Conservation (phyloP, 2,329 filamentous ascomycete species). For the Penicillium freii region DNA sequence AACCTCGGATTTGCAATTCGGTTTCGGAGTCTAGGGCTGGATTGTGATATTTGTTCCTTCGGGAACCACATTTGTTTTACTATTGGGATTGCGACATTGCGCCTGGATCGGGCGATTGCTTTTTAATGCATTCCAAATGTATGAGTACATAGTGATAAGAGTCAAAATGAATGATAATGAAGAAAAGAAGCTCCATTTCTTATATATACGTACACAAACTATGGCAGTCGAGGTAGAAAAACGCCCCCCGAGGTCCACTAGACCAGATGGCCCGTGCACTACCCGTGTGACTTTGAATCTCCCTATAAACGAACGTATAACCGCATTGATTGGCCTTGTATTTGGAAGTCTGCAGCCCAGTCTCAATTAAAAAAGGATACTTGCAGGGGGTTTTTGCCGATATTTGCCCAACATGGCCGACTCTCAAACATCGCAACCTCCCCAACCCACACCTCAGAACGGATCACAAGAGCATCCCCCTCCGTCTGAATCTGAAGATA, state of each 20-base stretch:
- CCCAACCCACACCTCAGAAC: conserved; percentile 20
- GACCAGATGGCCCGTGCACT: conserved; percentile 4
- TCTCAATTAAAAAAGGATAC: conserved; percentile 10
- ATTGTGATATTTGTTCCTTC: conserved; percentile 13
- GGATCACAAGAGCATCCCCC: conserved; percentile 24
- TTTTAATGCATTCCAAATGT: conserved; percentile 8
- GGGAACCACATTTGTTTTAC: conserved; percentile 9
- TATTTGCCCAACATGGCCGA: conserved; percentile 37
- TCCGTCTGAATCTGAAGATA: conserved; percentile 16
- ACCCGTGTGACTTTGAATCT: conserved; percentile 10
- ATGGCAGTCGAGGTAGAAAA: not conserved
- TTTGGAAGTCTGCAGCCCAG: conserved; percentile 11
- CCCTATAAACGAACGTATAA: conserved; percentile 6
- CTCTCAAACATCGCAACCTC: conserved; percentile 23
- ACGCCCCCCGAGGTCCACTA: not conserved
- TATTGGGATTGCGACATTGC: conserved; percentile 6
- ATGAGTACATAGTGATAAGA: conserved; percentile 13
- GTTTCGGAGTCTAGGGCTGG: conserved; percentile 12
- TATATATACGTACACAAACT: not conserved
- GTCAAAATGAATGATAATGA: conserved; percentile 2
- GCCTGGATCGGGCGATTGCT: conserved; percentile 5
- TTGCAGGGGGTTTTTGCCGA: conserved; percentile 9
- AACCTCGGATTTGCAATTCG: not conserved
- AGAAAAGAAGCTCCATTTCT: not conserved
- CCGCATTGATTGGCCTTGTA: conserved; percentile 10